Conservation (phyloP, 2,329 filamentous ascomycete species). For the Penicillium sp. region DNA sequence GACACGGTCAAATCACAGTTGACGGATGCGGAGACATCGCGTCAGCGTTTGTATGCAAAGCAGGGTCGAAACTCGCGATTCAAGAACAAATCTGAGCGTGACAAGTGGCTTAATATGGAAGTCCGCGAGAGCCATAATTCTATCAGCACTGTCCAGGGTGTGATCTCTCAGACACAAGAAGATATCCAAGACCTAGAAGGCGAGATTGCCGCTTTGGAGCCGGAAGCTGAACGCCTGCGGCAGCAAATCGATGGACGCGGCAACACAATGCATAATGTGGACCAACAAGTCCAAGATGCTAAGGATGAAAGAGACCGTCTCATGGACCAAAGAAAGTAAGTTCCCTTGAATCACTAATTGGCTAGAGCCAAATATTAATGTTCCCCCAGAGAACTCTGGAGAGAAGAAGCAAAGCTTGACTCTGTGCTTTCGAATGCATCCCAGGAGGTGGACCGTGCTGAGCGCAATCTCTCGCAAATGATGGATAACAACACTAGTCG, state of each 20-base stretch:
- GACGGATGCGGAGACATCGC: constrained; percentile 70
- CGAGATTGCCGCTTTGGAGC: constrained; percentile 70
- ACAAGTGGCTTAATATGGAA: constrained; percentile 76
- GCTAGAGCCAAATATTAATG: constrained; percentile 7
- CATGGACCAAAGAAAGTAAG: constrained; percentile 75
- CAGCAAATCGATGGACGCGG: constrained; percentile 76
- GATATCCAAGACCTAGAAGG: constrained; percentile 71
- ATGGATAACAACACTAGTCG: constrained; percentile 88
- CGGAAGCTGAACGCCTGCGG: constrained; percentile 69
- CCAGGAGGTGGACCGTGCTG: constrained; percentile 73
- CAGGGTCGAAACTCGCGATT: constrained; percentile 87
- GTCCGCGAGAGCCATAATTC: constrained; percentile 76
- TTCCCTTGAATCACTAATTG: not conserved
- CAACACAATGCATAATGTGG: constrained; percentile 68
- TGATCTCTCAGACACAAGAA: constrained; percentile 79
- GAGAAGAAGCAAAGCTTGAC: constrained; percentile 84
- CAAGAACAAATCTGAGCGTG: constrained; percentile 81
- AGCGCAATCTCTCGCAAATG: constrained; percentile 73
- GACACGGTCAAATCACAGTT: constrained; percentile 68
- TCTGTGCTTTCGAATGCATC: constrained; percentile 73
- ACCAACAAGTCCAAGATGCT: constrained; percentile 71
- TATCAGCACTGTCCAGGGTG: constrained; percentile 76
- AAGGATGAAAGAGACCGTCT: constrained; percentile 77
- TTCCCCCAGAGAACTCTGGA: constrained; percentile 62
- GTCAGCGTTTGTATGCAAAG: constrained; percentile 83